Evolutionary conservation across 129 eudicot species (phyloP).

Genomic region (Sambucus nigra): DNA sequence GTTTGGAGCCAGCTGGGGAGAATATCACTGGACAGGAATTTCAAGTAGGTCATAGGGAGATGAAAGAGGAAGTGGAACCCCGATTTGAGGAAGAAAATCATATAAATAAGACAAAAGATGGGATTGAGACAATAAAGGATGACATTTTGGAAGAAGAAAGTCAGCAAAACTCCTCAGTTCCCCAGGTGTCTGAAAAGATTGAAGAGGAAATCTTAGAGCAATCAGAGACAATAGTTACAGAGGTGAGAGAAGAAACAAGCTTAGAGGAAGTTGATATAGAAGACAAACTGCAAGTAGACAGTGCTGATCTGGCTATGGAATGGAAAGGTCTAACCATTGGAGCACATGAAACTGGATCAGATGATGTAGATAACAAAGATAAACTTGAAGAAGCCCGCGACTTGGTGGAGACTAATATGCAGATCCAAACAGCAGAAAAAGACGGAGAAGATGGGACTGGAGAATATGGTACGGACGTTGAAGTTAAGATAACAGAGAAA

Average conservation of each 20-base stretch:
- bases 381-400: neutral
- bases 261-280: neutral
- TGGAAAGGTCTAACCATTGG: too few relatives aligned
- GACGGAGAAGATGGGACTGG: neutral
- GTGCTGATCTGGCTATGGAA: neutral
- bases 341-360: neutral
- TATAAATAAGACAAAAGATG: too few relatives aligned
- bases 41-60: too few relatives aligned
- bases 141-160: too few relatives aligned
- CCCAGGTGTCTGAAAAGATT: neutral
- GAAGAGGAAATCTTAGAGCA: constrained; percentile 2
- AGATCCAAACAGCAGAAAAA: neutral
- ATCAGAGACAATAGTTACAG: neutral
- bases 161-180: neutral
- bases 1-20: too few relatives aligned
- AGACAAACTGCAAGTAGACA: neutral
- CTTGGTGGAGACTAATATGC: neutral
- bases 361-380: neutral
- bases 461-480: neutral
- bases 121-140: too few relatives aligned
- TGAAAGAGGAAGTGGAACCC: too few relatives aligned
- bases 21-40: too few relatives aligned
- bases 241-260: neutral
- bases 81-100: too few relatives aligned
- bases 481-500: too few relatives aligned